Percentiles rank a stretch among this genome's conserved stretches.
Conservation (phyloP, 140 eudicot genomes). For the Flaveria floridana region DNA sequence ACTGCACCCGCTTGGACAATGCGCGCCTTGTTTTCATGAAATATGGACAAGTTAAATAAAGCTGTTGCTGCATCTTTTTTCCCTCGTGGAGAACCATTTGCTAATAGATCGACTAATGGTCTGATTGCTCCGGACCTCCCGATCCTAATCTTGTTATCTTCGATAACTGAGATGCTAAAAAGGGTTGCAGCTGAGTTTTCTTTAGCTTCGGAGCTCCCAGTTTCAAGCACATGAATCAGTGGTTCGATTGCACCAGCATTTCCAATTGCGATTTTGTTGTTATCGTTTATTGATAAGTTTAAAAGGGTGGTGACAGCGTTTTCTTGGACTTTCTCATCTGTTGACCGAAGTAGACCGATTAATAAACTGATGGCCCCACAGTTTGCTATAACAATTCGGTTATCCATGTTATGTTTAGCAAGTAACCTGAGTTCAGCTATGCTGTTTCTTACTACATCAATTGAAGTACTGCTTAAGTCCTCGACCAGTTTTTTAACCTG, state of each 20-base stretch:
- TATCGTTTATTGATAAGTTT: constrained; percentile 79
- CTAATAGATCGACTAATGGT: constrained; percentile 66
- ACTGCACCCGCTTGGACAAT: constrained; percentile 89
- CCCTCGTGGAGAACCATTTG: constrained; percentile 70
- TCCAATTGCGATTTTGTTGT: constrained; percentile 75
- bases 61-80: constrained; percentile 89
- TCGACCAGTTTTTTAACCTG: constrained; percentile 63
- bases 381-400: constrained; percentile 67
- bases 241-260: constrained; percentile 84
- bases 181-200: constrained; percentile 96
- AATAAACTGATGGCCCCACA: constrained; percentile 66
- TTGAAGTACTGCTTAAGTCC: constrained; percentile 49
- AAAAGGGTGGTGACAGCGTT: constrained; percentile 88
- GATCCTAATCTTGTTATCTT: constrained; percentile 45
- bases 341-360: constrained; percentile 62
- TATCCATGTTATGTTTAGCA: constrained; percentile 79
- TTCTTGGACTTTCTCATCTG: constrained; percentile 67
- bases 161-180: constrained; percentile 68
- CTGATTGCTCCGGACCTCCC: constrained; percentile 69
- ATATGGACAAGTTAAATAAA: constrained; percentile 68
- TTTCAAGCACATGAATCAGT: constrained; percentile 73
- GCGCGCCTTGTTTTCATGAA: constrained; percentile 61
- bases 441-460: constrained; percentile 54
- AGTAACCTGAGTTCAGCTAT: constrained; percentile 67
- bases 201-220: constrained; percentile 82